Base-by-base conservation (phyloP, 2,329 filamentous ascomycete genomes). In the Phyllosticta citribraziliensis region DNA sequence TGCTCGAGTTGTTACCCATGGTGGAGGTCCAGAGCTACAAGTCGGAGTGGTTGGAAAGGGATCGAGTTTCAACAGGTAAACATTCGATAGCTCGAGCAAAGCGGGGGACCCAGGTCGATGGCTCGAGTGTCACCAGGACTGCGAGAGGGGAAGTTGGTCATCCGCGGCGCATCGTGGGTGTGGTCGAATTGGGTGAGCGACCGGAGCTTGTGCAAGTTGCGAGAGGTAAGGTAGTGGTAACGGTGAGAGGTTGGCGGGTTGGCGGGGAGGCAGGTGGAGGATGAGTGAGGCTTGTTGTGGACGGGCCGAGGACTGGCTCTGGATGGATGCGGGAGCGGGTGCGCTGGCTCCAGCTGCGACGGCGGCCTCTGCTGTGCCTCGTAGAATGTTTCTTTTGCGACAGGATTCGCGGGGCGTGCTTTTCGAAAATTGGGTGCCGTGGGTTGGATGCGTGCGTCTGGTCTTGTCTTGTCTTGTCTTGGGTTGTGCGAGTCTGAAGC, bases 1-100 rank as follows among this genome's bases (percentile, higher is more conserved):
- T 79, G 63, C 72, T 76, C 62, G 78, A 76, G 68, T 73, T 79
- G 70, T 79, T 80, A 52, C 78, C 78, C 78, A 80, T 76, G 50
- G 55, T 68, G 62, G 22, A 19, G 35, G 51, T 20, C 10, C 52
- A 52, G 40, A 47, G 17, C 40, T 47, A 47, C 40, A 47, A 19
- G 40, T 47, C 14, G 24, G 52, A 24, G 52, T 53, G 52, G 52
- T 53, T 24, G 24, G 20, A 10, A 24, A 24, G 52, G 10, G 19
- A 19, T 24, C 20, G 19, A 47, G 40, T n/a, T 47, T 47, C 40
- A 47, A 53, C 52, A 53, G 20, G 58, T 52, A 52, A 56, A 55
- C 40, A 55, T 54, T 55, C n/a, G 58, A 53, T 35, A 53, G 57
- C 52, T 52, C 52, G 25, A 50, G 52, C 47, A 47, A 24, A 24